Conservation (phyloP, 2,329 filamentous ascomycete species). For the Chalaropsis thielavioides region DNA sequence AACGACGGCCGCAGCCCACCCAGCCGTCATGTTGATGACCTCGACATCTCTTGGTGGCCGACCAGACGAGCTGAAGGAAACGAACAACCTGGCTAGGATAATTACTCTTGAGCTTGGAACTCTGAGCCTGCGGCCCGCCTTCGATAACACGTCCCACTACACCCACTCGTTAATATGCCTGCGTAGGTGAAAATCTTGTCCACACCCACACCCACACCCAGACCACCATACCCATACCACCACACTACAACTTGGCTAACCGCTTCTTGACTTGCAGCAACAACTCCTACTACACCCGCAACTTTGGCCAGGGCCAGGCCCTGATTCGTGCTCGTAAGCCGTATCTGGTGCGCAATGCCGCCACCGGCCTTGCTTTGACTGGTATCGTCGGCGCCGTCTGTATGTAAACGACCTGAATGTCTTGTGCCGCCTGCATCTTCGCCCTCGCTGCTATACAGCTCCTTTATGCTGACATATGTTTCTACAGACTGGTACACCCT, state of each 20-base stretch:
- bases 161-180: slow-evolving; percentile 3
- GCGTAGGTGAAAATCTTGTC: slow-evolving; percentile 10
- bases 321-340: slow-evolving; percentile 84
- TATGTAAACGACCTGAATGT: slow-evolving; percentile 36
- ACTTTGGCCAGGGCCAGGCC: slow-evolving; percentile 72
- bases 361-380: slow-evolving; percentile 64
- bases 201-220: not conserved
- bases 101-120: not conserved
- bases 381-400: slow-evolving; percentile 72
- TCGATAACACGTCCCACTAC: not conserved
- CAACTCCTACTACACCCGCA: slow-evolving; percentile 65
- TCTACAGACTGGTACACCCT: slow-evolving; percentile 48
- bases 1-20: not conserved
- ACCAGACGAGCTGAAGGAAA: not conserved
- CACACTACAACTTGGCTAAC: not conserved
- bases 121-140: not conserved
- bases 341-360: slow-evolving; percentile 77
- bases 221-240: not conserved
- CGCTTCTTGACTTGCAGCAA: slow-evolving; percentile 2
- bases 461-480: not conserved
- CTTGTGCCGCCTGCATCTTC: not conserved
- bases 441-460: not conserved
- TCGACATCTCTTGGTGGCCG: too few relatives aligned
- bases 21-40: not conserved
- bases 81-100: not conserved